These are phyloP conservation scores for Penicillium sp. DNA, from an alignment of 2,329 filamentous ascomycete genomes.

Conservation along the genomic window DNA sequence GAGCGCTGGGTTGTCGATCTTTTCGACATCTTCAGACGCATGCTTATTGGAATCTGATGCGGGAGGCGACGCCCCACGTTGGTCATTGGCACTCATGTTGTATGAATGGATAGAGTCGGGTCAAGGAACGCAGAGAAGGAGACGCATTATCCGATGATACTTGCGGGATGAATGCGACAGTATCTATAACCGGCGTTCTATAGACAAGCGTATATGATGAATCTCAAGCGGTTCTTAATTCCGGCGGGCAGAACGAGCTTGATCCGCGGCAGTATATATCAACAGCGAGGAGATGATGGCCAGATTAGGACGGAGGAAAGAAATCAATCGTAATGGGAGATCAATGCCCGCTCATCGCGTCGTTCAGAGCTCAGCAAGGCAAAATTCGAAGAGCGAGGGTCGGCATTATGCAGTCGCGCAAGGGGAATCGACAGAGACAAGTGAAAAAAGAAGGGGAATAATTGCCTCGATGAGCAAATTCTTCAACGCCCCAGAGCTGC, in stretches of 20 bases:
- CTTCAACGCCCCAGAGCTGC: too few relatives aligned
- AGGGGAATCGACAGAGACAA: not conserved
- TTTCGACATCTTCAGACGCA: conserved; percentile 16
- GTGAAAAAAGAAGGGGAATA: not conserved
- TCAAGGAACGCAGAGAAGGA: not conserved
- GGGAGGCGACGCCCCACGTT: conserved; percentile 7
- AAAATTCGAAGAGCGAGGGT: conserved; percentile 4
- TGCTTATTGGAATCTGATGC: conserved; percentile 15
- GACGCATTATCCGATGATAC: too few relatives aligned
- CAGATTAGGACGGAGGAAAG: too few relatives aligned
- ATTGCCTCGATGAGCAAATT: not conserved
- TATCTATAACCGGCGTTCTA: too few relatives aligned
- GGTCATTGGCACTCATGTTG: conserved; percentile 12
- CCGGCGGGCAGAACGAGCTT: conserved; percentile 10
- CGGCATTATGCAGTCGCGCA: conserved; percentile 9
- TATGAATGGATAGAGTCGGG: not conserved
- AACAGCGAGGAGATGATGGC: too few relatives aligned
- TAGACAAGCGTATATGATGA: not conserved
- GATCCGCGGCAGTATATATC: too few relatives aligned
- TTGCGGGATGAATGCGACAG: too few relatives aligned
- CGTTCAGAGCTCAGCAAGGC: conserved; percentile 12
- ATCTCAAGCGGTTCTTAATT: conserved; percentile 8
- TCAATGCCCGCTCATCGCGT: conserved; percentile 10
- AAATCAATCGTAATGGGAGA: conserved; percentile 9
- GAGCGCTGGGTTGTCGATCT: conserved; percentile 18